These are phyloP conservation scores for Aspergillus affinis DNA, from an alignment of 495 filamentous ascomycete genomes.

Conservation along the genomic window DNA sequence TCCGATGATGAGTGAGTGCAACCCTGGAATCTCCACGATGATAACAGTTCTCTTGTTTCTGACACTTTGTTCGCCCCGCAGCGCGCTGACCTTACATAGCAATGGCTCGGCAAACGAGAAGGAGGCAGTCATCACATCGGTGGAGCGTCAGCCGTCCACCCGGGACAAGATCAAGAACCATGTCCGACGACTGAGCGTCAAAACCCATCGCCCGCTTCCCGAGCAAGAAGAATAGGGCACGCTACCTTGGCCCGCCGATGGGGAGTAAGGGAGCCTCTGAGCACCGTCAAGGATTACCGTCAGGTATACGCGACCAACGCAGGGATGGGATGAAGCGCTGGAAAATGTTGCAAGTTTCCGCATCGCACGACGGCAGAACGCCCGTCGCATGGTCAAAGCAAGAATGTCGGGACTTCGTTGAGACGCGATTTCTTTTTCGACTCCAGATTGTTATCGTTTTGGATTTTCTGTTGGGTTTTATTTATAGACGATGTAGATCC, in stretches of 20 bases:
- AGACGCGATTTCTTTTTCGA: constrained; percentile 35
- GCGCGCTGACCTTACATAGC: constrained; percentile 42
- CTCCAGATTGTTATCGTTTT: constrained; percentile 22
- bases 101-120: constrained; percentile 33
- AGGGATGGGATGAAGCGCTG: neutral
- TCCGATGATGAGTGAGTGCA: constrained; percentile 46
- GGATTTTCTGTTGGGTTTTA: constrained; percentile 10
- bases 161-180: constrained; percentile 35
- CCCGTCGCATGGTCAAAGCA: constrained; percentile 30
- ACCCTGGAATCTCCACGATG: constrained; percentile 16
- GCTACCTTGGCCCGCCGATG: neutral
- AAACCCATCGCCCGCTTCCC: constrained; percentile 22
- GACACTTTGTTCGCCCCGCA: constrained; percentile 30
- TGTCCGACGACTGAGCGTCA: constrained; percentile 36
- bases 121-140: constrained; percentile 28
- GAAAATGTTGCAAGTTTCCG: neutral
- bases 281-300: neutral
- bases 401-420: constrained; percentile 49
- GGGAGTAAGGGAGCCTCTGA: neutral
- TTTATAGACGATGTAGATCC: constrained; percentile 14
- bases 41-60: constrained; percentile 21
- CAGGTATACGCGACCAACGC: neutral
- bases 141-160: constrained; percentile 29
- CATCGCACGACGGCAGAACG: neutral
- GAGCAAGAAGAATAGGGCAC: constrained; percentile 24